These are phyloP conservation scores for Nannizzia gypsea DNA, from an alignment of 2,329 filamentous ascomycete species.

Conservation along the genomic window DNA sequence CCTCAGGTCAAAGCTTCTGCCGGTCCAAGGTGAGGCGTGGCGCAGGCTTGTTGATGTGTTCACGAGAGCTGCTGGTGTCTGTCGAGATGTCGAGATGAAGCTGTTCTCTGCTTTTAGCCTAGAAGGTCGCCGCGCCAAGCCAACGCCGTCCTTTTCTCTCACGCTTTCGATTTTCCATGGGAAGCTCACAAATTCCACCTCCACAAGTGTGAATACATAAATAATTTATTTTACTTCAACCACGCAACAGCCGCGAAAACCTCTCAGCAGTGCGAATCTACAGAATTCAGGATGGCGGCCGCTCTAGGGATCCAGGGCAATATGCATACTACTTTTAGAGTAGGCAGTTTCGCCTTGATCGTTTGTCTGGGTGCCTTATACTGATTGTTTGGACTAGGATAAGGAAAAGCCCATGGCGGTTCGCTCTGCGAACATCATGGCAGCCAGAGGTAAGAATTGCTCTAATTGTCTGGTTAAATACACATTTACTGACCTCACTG, in stretches of 20 bases:
- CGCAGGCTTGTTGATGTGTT: not conserved
- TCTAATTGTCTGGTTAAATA: not conserved
- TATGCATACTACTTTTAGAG: constrained; percentile 54
- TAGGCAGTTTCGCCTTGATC: constrained; percentile 27
- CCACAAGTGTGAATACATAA: not conserved
- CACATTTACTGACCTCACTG: constrained; percentile 20
- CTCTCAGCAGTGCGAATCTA: not conserved
- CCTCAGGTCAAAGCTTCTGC: not conserved
- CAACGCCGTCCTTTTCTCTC: not conserved
- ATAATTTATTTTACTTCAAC: not conserved
- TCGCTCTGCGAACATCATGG: constrained; percentile 90
- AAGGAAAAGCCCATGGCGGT: constrained; percentile 99
- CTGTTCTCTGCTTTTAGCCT: not conserved
- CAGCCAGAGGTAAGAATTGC: constrained; percentile 63
- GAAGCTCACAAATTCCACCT: constrained; percentile 7
- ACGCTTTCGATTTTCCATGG: not conserved
- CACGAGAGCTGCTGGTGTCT: constrained; percentile 4
- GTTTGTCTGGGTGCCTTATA: not conserved
- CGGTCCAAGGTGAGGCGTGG: not conserved
- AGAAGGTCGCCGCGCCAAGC: constrained; percentile 10
- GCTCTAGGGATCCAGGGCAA: constrained; percentile 36
- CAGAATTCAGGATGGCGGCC: constrained; percentile 37
- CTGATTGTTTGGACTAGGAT: constrained; percentile 36
- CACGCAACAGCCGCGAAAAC: not conserved
- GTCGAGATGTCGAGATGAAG: constrained; percentile 5